Evolutionary conservation across 495 filamentous ascomycete genomes (phyloP), one percentile per base, ranked within the genome.

Genomic region (Penicillium subrubescens): DNA sequence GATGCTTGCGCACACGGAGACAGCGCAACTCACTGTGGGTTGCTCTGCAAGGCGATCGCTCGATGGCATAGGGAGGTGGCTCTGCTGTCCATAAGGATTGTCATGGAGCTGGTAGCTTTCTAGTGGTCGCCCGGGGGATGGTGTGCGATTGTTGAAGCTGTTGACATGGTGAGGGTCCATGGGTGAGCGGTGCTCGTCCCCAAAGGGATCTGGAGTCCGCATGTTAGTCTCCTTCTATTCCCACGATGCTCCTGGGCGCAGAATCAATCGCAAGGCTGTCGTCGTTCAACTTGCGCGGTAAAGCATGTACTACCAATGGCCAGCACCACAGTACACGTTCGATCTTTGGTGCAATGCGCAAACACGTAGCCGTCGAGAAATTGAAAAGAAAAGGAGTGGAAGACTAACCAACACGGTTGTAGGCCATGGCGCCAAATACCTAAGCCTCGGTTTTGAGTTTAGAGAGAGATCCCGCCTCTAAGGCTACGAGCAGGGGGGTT

Each of bases 91-190:
- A 66, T 90, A 90, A 33, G 87, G 83, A 58, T 84, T 81, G 71
- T 92, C 89, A n/a, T 90, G 84, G 3, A 91, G 79, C 66, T 93
- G 89, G 71, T 93, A 92, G 50, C 85, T 84, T 60, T 87, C 82
- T 29, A 89, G 83, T 31, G 85, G 83, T 63, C 86, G 84, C 39
- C 83, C 84, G 50, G 81, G 84, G 33, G 81, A 86, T 27, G 81
- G 81, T 21, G 86, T 81, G 56, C 81, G 82, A 62, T 77, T 78
- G 56, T 48, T 63, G 48, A 68, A 71, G 53, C 51, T 50, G 65
- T 85, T 84, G 78, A 87, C 81, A 35, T 83, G 78, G 78, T 77
- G 75, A 57, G 81, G 81, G 65, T 81, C 72, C 82, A 85, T 83
- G 31, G 84, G 79, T 23, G 78, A 74, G 74, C 83, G 87, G 69